Conservation (phyloP, 306 rosid species). For the Glycine soja region DNA sequence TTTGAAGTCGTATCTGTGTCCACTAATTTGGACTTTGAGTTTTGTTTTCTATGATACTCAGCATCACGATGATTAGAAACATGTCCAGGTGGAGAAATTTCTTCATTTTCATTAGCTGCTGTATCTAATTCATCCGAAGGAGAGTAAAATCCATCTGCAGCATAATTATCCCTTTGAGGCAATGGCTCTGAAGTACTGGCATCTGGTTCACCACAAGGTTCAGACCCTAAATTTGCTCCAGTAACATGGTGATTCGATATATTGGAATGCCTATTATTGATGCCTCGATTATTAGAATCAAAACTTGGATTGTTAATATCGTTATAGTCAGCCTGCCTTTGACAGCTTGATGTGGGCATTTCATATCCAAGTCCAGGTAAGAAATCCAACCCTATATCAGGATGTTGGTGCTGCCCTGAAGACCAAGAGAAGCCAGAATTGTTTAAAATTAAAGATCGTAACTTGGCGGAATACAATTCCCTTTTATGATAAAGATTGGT, state of each 20-base stretch:
- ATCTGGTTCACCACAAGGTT: conserved; percentile 76
- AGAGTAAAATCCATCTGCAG: conserved; percentile 64
- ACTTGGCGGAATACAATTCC: conserved; percentile 71
- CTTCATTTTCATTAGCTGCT: conserved; percentile 81
- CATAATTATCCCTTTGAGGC: conserved; percentile 60
- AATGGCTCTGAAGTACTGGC: conserved; percentile 82
- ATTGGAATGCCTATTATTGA: conserved; percentile 52
- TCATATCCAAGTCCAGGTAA: conserved; percentile 63
- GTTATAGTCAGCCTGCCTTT: conserved; percentile 61
- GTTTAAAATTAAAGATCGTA: conserved; percentile 67
- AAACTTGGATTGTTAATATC: conserved; percentile 58
- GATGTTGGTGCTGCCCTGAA: conserved; percentile 66
- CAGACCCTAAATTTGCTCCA: conserved; percentile 69
- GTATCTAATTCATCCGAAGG: conserved; percentile 68
- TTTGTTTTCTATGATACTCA: conserved; percentile 47
- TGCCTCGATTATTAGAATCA: conserved; percentile 61
- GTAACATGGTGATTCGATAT: conserved; percentile 48
- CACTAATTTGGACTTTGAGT: conserved; percentile 48
- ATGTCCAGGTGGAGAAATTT: conserved; percentile 61
- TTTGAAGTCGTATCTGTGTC: conserved; percentile 52
- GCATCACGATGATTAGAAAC: conserved; percentile 53
- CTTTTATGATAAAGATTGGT: conserved; percentile 76
- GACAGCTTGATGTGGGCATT: conserved; percentile 62
- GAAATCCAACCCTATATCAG: conserved; percentile 62
- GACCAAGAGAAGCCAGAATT: conserved; percentile 69